A percentile compares a stretch with the other conserved stretches of the same genome.
Conservation (phyloP, 192 early-diverging fungal genomes). For the Linnemannia schmuckeri region DNA sequence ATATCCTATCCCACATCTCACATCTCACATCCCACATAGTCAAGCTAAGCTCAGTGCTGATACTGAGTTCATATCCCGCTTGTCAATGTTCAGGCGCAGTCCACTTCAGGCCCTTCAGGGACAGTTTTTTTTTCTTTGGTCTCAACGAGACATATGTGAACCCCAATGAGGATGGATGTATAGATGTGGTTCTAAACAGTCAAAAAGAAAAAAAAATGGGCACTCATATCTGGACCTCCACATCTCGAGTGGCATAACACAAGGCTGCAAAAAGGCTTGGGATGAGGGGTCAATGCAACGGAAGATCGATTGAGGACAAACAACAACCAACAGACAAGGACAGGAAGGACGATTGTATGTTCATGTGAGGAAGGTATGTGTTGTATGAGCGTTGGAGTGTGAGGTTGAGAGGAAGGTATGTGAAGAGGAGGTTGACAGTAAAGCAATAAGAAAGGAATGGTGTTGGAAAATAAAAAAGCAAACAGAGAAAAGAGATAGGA, state of each 20-base stretch:
- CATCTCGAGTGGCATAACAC: not conserved
- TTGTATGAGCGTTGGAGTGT: not conserved
- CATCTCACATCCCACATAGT: not conserved
- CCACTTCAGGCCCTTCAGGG: not conserved
- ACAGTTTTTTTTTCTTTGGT: not conserved
- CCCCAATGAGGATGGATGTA: too few relatives aligned
- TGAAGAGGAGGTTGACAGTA: too few relatives aligned
- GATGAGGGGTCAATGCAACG: not conserved
- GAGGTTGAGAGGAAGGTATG: too few relatives aligned
- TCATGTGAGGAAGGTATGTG: not conserved
- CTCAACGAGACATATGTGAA: too few relatives aligned
- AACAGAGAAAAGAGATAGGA: too few relatives aligned
- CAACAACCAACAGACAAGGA: not conserved
- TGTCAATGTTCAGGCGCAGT: not conserved
- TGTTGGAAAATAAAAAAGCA: not conserved
- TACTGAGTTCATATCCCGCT: slow-evolving; percentile 5
- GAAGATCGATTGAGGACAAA: not conserved
- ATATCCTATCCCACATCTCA: not conserved
- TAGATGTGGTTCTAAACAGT: not conserved
- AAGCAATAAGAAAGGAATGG: not conserved
- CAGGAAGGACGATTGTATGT: not conserved
- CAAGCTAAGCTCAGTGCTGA: not conserved
- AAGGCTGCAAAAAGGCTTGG: not conserved
- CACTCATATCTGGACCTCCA: not conserved
- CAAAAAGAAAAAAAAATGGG: not conserved